A percentile compares a stretch with the other conserved stretches of the same genome.
These are phyloP conservation scores for Syncephalis plumigaleata DNA, from an alignment of 371 early-diverging fungal species.

Conservation along the genomic window DNA sequence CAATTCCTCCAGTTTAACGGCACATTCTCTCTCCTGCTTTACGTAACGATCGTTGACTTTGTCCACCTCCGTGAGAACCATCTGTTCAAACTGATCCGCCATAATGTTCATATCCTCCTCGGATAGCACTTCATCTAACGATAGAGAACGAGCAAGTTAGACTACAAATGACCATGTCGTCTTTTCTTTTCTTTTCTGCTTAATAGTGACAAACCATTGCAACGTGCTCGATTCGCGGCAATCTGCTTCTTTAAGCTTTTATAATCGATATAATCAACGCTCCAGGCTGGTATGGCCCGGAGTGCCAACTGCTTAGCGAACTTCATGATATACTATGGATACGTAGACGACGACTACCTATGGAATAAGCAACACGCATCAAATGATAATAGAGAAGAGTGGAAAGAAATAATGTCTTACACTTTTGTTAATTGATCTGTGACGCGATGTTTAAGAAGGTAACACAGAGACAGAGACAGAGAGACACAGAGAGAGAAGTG, in stretches of 20 bases:
- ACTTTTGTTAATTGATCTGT: too few relatives aligned
- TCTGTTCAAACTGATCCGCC: conserved; percentile 13
- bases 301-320: conserved; percentile 40
- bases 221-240: conserved; percentile 6
- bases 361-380: too few relatives aligned
- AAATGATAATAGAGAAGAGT: too few relatives aligned
- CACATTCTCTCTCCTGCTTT: conserved; percentile 18
- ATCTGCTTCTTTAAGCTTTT: conserved; percentile 24
- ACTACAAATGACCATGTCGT: too few relatives aligned
- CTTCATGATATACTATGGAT: conserved; percentile 21
- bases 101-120: conserved; percentile 7
- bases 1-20: conserved; percentile 13
- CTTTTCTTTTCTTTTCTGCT: too few relatives aligned
- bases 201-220: too few relatives aligned
- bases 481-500: too few relatives aligned
- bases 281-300: conserved; percentile 30
- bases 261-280: conserved; percentile 33
- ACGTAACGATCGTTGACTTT: conserved; percentile 32
- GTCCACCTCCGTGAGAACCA: conserved; percentile 21
- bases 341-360: too few relatives aligned
- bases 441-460: too few relatives aligned
- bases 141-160: too few relatives aligned
- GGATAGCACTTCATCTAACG: neutral
- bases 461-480: too few relatives aligned
- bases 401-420: too few relatives aligned